Percentiles rank a stretch among this genome's conserved stretches.
Conservation (phyloP, 2,329 filamentous ascomycete species). For the Chrysosporium queenslandicum region DNA sequence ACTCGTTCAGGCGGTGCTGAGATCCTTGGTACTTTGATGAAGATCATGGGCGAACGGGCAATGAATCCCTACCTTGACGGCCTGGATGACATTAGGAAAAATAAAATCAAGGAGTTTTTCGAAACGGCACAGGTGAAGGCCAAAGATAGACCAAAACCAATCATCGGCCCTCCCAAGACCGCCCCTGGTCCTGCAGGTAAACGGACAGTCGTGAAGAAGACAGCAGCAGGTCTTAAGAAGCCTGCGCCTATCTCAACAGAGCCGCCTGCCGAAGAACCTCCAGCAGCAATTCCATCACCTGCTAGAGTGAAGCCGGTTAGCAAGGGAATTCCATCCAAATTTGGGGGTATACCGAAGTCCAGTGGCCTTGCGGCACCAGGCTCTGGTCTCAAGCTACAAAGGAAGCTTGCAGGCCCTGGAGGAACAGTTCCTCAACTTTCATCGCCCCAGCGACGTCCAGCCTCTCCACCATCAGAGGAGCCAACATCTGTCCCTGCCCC, state of each 20-base stretch:
- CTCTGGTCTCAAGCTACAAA: constrained; percentile 35
- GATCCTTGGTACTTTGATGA: constrained; percentile 89
- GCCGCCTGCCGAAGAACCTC: constrained; percentile 47
- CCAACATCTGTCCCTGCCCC: constrained; percentile 31
- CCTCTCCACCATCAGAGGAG: constrained; percentile 40
- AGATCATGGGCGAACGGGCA: constrained; percentile 90
- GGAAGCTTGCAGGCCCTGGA: constrained; percentile 37
- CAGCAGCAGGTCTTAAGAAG: constrained; percentile 44
- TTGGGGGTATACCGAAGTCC: constrained; percentile 35
- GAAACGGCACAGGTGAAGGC: constrained; percentile 74
- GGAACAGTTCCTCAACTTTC: constrained; percentile 22
- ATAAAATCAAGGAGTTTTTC: constrained; percentile 87
- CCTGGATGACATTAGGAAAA: constrained; percentile 89
- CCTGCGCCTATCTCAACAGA: constrained; percentile 40
- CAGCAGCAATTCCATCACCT: constrained; percentile 28
- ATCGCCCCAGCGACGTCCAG: constrained; percentile 36
- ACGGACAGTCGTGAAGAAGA: constrained; percentile 42
- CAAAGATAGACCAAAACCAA: constrained; percentile 82
- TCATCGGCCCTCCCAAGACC: constrained; percentile 49
- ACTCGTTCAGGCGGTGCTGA: constrained; percentile 85
- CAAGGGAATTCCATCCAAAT: constrained; percentile 37
- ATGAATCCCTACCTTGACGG: constrained; percentile 91
- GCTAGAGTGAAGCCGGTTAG: constrained; percentile 39
- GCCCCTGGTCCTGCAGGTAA: constrained; percentile 40
- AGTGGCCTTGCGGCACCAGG: constrained; percentile 35